Evolutionary conservation across 768 basidiomycete species (phyloP).

Genomic region (Rossbeevera mucosa): DNA sequence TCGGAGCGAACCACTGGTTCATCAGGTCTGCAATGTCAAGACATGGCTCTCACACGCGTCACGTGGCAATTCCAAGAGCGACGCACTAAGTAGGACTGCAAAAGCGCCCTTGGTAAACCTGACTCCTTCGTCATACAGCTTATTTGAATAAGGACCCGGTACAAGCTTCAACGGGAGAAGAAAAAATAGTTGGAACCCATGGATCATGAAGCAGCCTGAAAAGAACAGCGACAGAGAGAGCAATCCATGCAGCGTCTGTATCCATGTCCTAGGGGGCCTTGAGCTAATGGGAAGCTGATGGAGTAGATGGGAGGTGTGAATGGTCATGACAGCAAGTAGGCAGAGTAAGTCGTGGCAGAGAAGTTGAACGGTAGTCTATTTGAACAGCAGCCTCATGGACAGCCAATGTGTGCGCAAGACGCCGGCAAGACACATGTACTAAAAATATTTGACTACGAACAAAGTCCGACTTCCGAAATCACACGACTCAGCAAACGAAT

Average conservation of each 20-base stretch:
- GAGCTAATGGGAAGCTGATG: constrained; percentile 49
- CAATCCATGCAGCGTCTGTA: constrained; percentile 43
- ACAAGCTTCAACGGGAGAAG: constrained; percentile 63
- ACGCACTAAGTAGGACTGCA: constrained; percentile 67
- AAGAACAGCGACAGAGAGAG: constrained; percentile 57
- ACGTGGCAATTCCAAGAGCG: not conserved
- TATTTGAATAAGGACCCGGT: constrained; percentile 52
- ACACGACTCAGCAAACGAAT: constrained; percentile 29
- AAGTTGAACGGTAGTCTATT: constrained; percentile 9
- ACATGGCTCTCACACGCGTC: not conserved
- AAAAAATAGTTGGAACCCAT: constrained; percentile 67
- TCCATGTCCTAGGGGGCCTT: constrained; percentile 54
- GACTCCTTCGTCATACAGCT: constrained; percentile 64
- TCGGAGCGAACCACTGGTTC: constrained; percentile 80
- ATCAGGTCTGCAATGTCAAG: constrained; percentile 53
- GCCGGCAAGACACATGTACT: constrained; percentile 6
- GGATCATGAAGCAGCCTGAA: constrained; percentile 62
- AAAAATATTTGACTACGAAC: constrained; percentile 15
- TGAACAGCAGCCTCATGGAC: constrained; percentile 2
- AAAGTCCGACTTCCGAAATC: constrained; percentile 10
- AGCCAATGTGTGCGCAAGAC: not conserved
- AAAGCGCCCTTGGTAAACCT: constrained; percentile 82
- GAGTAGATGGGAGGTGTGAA: constrained; percentile 10
- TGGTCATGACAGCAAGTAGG: constrained; percentile 18
- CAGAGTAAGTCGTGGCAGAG: constrained; percentile 2